Conservation (phyloP, 441 rosid genomes). For the Pelargonium citronellum region DNA sequence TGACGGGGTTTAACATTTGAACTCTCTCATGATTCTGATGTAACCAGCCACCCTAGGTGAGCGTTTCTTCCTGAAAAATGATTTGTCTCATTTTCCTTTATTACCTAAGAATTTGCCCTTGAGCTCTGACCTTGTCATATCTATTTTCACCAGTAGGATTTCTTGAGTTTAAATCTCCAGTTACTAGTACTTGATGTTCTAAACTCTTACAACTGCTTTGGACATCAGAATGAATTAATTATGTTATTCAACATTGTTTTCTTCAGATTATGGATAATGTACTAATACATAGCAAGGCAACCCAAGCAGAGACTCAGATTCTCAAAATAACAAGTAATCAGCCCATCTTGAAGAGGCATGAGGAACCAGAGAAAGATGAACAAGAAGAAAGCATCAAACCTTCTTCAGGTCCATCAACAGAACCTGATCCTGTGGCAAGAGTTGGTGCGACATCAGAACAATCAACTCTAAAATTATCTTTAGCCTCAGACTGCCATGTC, state of each 20-base stretch:
- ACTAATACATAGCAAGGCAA: slow-evolving; percentile 47
- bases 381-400: slow-evolving; percentile 49
- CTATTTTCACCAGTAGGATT: neutral
- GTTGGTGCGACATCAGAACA: slow-evolving; percentile 28
- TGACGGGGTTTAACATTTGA: no score
- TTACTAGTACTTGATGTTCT: neutral
- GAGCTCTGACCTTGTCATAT: neutral
- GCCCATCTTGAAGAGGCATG: slow-evolving; percentile 25
- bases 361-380: slow-evolving; percentile 41
- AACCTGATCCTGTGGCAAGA: slow-evolving; percentile 28
- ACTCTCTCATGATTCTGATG: neutral
- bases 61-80: no score
- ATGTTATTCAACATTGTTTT: slow-evolving; percentile 9
- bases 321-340: slow-evolving; percentile 33
- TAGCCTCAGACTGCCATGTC: slow-evolving; percentile 60
- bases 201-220: neutral
- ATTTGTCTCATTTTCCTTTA: neutral
- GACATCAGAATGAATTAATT: neutral
- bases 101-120: neutral
- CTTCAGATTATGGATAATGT: slow-evolving; percentile 73
- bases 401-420: slow-evolving; percentile 31
- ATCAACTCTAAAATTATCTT: slow-evolving; percentile 55
- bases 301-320: slow-evolving; percentile 37
- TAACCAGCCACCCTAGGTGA: no score
- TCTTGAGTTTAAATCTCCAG: neutral